Percentiles rank a stretch among this genome's conserved stretches.
Conservation (phyloP, 2,329 filamentous ascomycete genomes). For the Rhynchosporium agropyri region DNA sequence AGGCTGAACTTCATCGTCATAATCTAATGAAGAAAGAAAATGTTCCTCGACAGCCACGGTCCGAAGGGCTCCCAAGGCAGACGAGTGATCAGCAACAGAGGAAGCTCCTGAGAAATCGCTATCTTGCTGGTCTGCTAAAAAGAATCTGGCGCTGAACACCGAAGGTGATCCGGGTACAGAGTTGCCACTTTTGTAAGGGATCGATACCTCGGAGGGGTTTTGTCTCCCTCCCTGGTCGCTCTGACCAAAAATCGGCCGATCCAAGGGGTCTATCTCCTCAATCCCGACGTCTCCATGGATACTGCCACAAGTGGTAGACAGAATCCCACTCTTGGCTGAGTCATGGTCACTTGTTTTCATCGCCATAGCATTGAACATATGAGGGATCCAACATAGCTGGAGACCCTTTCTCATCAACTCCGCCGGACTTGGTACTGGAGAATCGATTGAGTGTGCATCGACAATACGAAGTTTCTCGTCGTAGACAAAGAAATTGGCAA, state of each 20-base stretch:
- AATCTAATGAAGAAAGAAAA: background rate
- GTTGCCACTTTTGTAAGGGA: no score
- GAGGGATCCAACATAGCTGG: constrained; percentile 26
- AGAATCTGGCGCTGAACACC: constrained; percentile 10
- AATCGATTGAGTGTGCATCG: constrained; percentile 22
- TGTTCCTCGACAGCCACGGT: background rate
- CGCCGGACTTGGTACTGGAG: constrained; percentile 20
- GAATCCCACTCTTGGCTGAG: background rate
- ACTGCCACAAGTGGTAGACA: background rate
- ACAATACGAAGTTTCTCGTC: constrained; percentile 20
- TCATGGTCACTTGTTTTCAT: background rate
- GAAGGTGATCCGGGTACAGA: background rate
- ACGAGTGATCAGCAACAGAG: background rate
- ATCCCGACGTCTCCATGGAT: background rate
- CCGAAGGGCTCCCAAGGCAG: background rate
- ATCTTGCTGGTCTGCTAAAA: constrained; percentile 4
- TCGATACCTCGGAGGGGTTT: background rate
- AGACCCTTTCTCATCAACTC: constrained; percentile 23
- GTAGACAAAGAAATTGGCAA: constrained; percentile 31
- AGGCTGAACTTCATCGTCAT: background rate
- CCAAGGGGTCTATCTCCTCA: background rate
- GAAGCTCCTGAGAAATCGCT: constrained; percentile 13
- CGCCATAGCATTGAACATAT: background rate
- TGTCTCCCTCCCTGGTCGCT: background rate
- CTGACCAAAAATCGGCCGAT: background rate